Base-by-base conservation (phyloP, 1,284 basidiomycete genomes). In the Rugosomyces carneus region DNA sequence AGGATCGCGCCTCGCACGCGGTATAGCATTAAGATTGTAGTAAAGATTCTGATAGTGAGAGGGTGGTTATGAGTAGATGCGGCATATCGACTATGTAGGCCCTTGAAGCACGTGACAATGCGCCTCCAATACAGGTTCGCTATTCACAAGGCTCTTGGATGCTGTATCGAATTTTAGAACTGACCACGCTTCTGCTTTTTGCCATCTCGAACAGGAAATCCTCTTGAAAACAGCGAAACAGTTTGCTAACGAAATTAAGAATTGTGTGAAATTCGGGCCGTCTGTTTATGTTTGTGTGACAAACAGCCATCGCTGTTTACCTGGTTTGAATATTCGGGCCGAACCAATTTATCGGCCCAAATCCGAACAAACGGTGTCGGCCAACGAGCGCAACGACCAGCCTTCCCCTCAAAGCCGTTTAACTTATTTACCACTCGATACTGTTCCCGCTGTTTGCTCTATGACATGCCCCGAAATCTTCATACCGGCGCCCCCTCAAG, bases 1-100 rank as follows among this genome's bases (percentile, higher is more conserved):
- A 92, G 77, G 57, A 92, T 83, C 5, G 89, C 85, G 44, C 90
- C 91, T 56, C 85, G 85, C 59, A 94, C 75, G 47, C 89, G 85
- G 68, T 91, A 94, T 53, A 93, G 71, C 76, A 93, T 84, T 56
- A 94, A 66, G 50, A 91, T 67, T 8, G 85, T 73, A 1, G 88
- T 91, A 42, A 90, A 62, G 53, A 94, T 74, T n/a, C 82, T 67
- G 47, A 35, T 19, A 42, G 18, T 19, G 24, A 15, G 21, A 27
- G 39, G 37, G 42, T 9, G 13, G 13, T 29, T 13, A 29, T 16
- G 15, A 35, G 38, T 11, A n/a, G n/a, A n/a, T n/a, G n/a, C n/a
- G n/a, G n/a, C n/a, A n/a, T n/a, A n/a, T n/a, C n/a, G n/a, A n/a
- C n/a, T n/a, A n/a, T n/a, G n/a, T n/a, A n/a, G 27, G 5, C 13